These are phyloP conservation scores for Amanita exitialis DNA, from an alignment of 768 basidiomycete genomes.

Conservation along the genomic window DNA sequence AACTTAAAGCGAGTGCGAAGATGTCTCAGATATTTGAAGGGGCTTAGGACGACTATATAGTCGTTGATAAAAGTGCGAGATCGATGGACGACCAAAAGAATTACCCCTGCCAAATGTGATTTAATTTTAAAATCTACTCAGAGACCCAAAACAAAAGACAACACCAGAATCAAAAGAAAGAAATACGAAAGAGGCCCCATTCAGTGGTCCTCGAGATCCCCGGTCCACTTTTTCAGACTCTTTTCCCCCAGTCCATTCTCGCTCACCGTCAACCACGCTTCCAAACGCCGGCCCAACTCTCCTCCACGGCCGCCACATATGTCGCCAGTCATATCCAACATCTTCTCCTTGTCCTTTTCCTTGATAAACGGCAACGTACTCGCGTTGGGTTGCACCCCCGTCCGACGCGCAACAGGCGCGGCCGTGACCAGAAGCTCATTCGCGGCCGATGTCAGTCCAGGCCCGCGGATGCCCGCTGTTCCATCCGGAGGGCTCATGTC, in stretches of 20 bases:
- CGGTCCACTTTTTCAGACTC: not conserved
- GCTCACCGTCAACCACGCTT: constrained; percentile 58
- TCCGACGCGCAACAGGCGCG: not conserved
- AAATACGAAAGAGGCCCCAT: no score
- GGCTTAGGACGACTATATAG: no score
- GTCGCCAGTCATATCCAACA: constrained; percentile 63
- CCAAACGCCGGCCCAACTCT: constrained; percentile 64
- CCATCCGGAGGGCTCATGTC: constrained; percentile 1
- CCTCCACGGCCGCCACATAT: constrained; percentile 74
- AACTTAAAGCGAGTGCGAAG: no score
- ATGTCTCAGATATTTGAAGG: no score
- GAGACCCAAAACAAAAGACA: no score
- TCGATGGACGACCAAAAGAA: no score
- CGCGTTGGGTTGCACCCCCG: not conserved
- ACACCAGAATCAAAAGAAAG: not conserved
- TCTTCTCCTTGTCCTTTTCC: constrained; percentile 61
- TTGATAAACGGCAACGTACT: constrained; percentile 35
- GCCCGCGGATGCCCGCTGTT: constrained; percentile 1
- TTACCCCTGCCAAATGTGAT: no score
- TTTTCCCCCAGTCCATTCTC: constrained; percentile 13
- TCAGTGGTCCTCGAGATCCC: not conserved
- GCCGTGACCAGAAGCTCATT: not conserved
- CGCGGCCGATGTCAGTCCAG: constrained; percentile 1
- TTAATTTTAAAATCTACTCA: no score
- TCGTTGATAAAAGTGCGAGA: no score